These are phyloP conservation scores for Rhodosporidiobolus sp. DNA, from an alignment of 768 basidiomycete species.

Conservation along the genomic window DNA sequence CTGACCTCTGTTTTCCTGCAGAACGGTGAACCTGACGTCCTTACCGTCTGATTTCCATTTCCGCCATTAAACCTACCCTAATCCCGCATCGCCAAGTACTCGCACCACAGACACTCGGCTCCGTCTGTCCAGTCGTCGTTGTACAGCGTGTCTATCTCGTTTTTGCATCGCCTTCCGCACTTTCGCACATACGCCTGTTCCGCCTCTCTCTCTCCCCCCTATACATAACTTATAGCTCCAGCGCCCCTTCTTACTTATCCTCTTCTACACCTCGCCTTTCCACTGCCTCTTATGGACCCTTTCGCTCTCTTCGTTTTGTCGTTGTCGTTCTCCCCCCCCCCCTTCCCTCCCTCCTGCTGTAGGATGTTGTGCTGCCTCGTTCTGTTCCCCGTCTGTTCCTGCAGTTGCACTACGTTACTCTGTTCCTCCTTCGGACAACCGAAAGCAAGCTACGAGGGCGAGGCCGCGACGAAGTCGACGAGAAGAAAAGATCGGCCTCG, in stretches of 20 bases:
- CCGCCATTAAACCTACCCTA: too few relatives aligned
- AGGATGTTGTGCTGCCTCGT: neutral
- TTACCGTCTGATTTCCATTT: neutral
- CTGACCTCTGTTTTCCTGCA: neutral
- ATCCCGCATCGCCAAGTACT: too few relatives aligned
- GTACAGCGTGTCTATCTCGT: too few relatives aligned
- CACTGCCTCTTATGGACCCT: neutral
- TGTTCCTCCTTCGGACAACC: too few relatives aligned
- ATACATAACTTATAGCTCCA: neutral
- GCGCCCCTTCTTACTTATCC: neutral
- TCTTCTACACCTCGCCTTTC: neutral
- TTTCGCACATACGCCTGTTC: neutral
- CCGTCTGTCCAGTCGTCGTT: too few relatives aligned
- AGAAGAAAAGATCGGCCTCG: too few relatives aligned
- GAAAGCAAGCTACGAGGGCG: too few relatives aligned
- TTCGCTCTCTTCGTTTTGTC: neutral
- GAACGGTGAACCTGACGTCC: constrained; percentile 31
- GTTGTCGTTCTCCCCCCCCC: neutral
- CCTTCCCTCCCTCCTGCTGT: neutral
- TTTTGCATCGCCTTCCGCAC: too few relatives aligned
- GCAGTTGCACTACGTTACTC: too few relatives aligned
- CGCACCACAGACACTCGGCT: too few relatives aligned
- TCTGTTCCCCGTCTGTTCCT: too few relatives aligned
- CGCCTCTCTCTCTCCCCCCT: neutral
- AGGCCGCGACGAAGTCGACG: too few relatives aligned